Base-by-base conservation (phyloP, 192 early-diverging fungal species). In the Coemansia sp. region DNA sequence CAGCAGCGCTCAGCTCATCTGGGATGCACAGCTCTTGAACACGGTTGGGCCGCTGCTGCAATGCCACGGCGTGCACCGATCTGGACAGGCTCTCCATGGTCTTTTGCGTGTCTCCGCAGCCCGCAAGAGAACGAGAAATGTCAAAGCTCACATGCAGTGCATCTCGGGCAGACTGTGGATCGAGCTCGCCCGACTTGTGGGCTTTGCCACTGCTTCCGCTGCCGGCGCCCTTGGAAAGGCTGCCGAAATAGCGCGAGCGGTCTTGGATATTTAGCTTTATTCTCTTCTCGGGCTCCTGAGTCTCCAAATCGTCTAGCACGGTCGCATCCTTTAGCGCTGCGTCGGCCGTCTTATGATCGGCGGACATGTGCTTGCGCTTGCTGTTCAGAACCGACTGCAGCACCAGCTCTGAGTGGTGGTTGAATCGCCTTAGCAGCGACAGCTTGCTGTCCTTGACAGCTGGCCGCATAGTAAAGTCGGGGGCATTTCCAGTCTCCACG, bases 371-470 rank as follows among this genome's bases (percentile, higher is more conserved):
- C 44, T 45, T 48, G 40, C 50, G 60, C 50, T 73, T 68, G 48
- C 47, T 62, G 34, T 27, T 71, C 5, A 57, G 36, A 10, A 72
- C 74, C 47, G 81, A 66, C 20, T 64, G 47, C 46, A 98, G 61
- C 3, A 96, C 87, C 5, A 85, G 72, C 60, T 86, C 81, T 3
- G 91, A 90, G 50, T 95, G 93, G 36, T 89, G 84, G 56, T 98
- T 98, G 59, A 93, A 92, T 20, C 87, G 65, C 37, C 92, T 65
- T 47, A 98, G 87, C 15, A 98, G 73, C 9, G 91, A 81, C 42
- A 69, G 54, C 38, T 90, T 79, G 13, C 78, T 80, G n/a, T 88
- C 77, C 19, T 50, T 58, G 15, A 62, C 28, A 18, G 89, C 86
- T 0, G 91, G 68, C 24, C 67, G 68, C 92, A 95, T 95, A 0